These are phyloP conservation scores for Tilletia caries DNA, from an alignment of 1,284 basidiomycete species.

Conservation along the genomic window DNA sequence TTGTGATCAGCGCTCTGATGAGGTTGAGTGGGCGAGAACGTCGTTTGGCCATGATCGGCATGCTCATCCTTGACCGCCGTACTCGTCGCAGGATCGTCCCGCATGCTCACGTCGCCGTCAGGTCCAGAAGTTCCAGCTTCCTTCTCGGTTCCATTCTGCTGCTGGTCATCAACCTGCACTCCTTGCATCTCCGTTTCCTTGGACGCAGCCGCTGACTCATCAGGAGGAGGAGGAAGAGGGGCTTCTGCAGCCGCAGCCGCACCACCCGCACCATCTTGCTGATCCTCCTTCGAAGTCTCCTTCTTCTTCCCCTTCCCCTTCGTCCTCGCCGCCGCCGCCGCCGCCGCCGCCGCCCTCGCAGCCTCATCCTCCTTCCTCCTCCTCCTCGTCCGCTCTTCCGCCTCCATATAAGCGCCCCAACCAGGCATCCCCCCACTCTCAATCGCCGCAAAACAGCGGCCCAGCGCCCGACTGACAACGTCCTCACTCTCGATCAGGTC, in stretches of 20 bases:
- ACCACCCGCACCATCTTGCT: too few species aligned
- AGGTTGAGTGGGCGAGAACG: not conserved
- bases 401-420: not conserved
- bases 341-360: too few species aligned
- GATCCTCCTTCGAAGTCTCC: not conserved
- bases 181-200: not conserved
- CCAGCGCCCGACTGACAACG: conserved; percentile 42
- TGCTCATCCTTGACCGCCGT: not conserved
- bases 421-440: conserved; percentile 19
- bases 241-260: too few species aligned
- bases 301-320: too few species aligned
- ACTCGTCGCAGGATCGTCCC: not conserved
- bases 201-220: not conserved
- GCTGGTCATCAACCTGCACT: too few species aligned
- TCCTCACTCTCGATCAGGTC: conserved; percentile 50
- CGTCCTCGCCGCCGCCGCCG: too few species aligned
- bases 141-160: not conserved
- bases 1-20: not conserved
- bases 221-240: not conserved
- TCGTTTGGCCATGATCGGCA: not conserved
- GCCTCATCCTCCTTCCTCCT: not conserved
- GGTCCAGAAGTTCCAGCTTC: too few species aligned
- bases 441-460: conserved; percentile 48
- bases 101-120: not conserved
- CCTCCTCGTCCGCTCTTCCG: not conserved